These are phyloP conservation scores for Phytophthora fragariaefolia DNA, from an alignment of 352 stramenopile genomes.

Conservation along the genomic window DNA sequence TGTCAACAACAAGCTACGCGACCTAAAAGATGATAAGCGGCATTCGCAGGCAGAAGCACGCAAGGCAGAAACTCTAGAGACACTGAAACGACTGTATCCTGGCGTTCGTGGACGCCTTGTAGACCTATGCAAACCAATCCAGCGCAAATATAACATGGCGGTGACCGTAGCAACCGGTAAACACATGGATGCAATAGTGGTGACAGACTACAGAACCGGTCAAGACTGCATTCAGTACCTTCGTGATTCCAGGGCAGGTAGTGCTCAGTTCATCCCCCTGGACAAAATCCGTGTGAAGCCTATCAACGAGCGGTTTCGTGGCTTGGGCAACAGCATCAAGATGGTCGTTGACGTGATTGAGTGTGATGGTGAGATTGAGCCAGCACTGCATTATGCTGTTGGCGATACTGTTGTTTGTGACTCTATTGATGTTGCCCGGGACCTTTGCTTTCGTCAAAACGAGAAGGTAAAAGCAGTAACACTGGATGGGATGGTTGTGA, in stretches of 20 bases:
- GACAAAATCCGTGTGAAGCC: slow-evolving; percentile 93
- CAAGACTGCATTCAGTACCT: slow-evolving; percentile 94
- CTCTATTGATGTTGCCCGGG: slow-evolving; percentile 93
- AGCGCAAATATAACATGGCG: slow-evolving; percentile 97
- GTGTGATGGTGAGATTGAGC: slow-evolving; percentile 92
- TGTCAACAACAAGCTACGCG: slow-evolving; percentile 89
- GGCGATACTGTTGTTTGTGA: slow-evolving; percentile 97
- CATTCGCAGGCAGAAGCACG: slow-evolving; percentile 93
- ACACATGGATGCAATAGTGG: slow-evolving; percentile 95
- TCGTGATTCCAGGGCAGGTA: slow-evolving; percentile 94
- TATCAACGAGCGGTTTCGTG: slow-evolving; percentile 94
- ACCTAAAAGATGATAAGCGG: slow-evolving; percentile 92
- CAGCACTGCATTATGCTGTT: slow-evolving; percentile 96
- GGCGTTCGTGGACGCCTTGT: slow-evolving; percentile 96
- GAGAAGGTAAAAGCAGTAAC: slow-evolving; percentile 93
- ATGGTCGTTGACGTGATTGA: slow-evolving; percentile 96
- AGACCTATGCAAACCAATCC: slow-evolving; percentile 96
- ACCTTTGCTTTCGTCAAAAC: slow-evolving; percentile 83
- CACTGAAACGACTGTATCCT: slow-evolving; percentile 87
- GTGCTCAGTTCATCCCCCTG: slow-evolving; percentile 97
- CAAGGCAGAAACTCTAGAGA: slow-evolving; percentile 79
- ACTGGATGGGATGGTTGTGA: slow-evolving; percentile 96
- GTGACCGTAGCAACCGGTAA: slow-evolving; percentile 98
- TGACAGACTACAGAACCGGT: slow-evolving; percentile 78
- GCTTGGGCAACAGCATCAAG: slow-evolving; percentile 92